Percentiles rank a stretch among this genome's conserved stretches.
Conservation (phyloP, 345 rosid species). For the Populus euphratica region DNA sequence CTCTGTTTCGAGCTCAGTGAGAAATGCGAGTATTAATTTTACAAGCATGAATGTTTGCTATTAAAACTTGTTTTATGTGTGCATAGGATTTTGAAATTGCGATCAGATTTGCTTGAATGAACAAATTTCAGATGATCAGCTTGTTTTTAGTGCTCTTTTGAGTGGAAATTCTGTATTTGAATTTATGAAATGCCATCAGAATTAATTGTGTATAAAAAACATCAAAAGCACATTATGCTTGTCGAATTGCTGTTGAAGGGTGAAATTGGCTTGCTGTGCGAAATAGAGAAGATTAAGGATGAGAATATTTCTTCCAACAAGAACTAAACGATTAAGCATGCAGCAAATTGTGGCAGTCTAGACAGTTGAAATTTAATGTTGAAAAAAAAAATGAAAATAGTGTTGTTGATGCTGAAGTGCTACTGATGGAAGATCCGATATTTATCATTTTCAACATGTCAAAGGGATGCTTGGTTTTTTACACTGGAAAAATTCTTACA, state of each 20-base stretch:
- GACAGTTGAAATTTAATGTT: not conserved
- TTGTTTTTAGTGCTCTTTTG: not conserved
- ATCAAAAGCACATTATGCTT: not conserved
- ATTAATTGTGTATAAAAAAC: not conserved
- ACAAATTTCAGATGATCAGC: not conserved
- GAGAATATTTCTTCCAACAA: not conserved
- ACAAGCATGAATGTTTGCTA: not conserved
- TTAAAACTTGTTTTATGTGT: not conserved
- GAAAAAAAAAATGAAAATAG: not conserved
- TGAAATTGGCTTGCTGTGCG: not conserved
- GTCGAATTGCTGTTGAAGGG: not conserved
- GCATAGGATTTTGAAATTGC: not conserved
- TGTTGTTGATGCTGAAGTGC: not conserved
- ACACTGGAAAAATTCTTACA: not conserved
- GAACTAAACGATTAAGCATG: not conserved
- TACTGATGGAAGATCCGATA: not conserved
- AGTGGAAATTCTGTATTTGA: not conserved
- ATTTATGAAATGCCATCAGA: not conserved
- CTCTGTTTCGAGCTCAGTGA: slow-evolving; percentile 1
- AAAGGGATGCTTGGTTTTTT: not conserved
- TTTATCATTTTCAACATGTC: not conserved
- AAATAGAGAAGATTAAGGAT: not conserved
- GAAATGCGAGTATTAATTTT: not conserved
- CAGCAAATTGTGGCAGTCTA: not conserved
- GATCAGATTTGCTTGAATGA: not conserved